Evolutionary conservation across 2,329 filamentous ascomycete species (phyloP), one percentile per base, ranked within the genome.

Genomic region (Colletotrichum musae): DNA sequence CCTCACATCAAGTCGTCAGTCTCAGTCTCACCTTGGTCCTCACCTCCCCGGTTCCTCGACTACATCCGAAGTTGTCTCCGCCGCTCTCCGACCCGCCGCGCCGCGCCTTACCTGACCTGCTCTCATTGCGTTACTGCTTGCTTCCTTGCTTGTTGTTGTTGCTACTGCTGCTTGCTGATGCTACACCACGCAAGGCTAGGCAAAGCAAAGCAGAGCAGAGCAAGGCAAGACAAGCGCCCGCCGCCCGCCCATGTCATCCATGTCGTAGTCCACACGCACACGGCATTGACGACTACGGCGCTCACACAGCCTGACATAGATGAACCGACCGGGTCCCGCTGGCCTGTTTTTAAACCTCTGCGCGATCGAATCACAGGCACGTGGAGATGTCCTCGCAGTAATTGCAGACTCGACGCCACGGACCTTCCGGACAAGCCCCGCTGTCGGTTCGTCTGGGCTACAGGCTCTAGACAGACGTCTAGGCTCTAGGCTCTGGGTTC

Each of bases 211-310:
- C 32, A 24, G 3, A 24, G 32, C 32, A 36, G 10, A 36, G 32
- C 32, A 36, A 10, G 10, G 32, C 6, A 36, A 36, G 32, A 6
- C 32, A 36, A 36, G 32, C 32, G 32, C 56, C 50, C 39, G 48
- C 53, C 63, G 39, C 39, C 63, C 50, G 64, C 32, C 63, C 26
- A 16, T 58, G 54, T 21, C 56, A 32, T 21, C 50, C 57, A 54
- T 24, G 21, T 24, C 21, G 21, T 24, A 24, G 21, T 24, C 21
- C 60, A 59, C 10, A 36, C 32, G 3, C 32, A 36, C 32, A 36
- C 66, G 61, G 66, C 66, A 69, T 69, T 65, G 61, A 69, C 61
- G 54, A 69, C 41, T 50, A 32, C 60, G 61, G 66, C 66, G 36
- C 61, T 57, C 56, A 32, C 45, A 54, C 60, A 69, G 66, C 66